Base-by-base conservation (phyloP, 257 asterid genomes). In the Salvia splendens region DNA sequence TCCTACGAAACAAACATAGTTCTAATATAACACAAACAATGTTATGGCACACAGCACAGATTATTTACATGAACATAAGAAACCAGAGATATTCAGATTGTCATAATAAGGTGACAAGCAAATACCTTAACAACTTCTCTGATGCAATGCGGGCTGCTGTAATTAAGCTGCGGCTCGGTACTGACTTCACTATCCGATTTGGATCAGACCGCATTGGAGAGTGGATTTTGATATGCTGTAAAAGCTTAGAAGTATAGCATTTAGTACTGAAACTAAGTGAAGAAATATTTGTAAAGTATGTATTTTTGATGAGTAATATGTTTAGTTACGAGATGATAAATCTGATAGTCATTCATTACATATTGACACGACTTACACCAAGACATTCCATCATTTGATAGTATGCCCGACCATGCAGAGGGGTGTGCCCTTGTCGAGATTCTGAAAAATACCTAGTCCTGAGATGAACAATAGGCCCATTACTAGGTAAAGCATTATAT, bases 331-430 rank as follows among this genome's bases (percentile, higher is more conserved):
- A 24, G 30, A 24, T 24, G 30, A 24, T 65, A 33, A 60, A 43
- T 12, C 20, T 47, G 50, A 72, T 17, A 48, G n/a, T 65, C 43
- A 24, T 3, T 8, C 14, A 28, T 33, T 24, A 28, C 28, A 15
- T 42, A 49, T 52, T 68, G 57, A 49, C 43, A 43, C 49, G 58
- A 59, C 96, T 85, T 84, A 92, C 98, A 69, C 98, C 97, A 20
- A 92, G 92, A 67, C 96, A 89, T 74, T 89, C 98, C 97, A 92
- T 92, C 98, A 92, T 92, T 77, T 92, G 98, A 80, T 87, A 92
- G 79, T 92, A 92, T 24, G 98, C 97, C 75, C 97, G 88, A 11
- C 98, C 97, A 40, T 84, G 92, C 72, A 92, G 68, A 36, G 98
- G 98, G 73, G 98, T 86, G 73, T 92, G 98, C 53, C 98, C 98